Conservation (phyloP, 2,329 filamentous ascomycete genomes). For the Ceratocystis harringtonii region DNA sequence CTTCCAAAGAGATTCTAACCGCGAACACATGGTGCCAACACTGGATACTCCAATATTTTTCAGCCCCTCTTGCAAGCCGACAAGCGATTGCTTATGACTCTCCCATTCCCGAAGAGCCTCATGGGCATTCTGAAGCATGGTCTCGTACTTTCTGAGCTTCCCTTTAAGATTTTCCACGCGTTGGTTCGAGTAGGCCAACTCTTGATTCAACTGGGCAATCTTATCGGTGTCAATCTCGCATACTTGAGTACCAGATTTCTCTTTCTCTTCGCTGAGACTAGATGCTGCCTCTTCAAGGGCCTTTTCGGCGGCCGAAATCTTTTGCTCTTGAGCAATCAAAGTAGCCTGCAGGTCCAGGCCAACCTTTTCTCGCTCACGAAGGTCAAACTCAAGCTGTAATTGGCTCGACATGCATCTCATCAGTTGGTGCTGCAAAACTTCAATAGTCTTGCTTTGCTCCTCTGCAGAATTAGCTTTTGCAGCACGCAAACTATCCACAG, state of each 20-base stretch:
- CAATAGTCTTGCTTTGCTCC: constrained; percentile 4
- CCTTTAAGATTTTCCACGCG: constrained; percentile 17
- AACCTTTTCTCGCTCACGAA: constrained; percentile 9
- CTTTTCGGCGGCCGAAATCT: constrained; percentile 8
- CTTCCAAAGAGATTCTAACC: constrained; percentile 10
- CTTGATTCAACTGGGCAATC: neutral
- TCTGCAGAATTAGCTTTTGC: neutral
- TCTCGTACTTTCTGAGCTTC: constrained; percentile 16
- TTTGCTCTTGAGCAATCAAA: constrained; percentile 4
- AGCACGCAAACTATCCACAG: neutral
- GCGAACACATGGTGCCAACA: constrained; percentile 6
- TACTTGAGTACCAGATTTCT: neutral
- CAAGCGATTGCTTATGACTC: constrained; percentile 8
- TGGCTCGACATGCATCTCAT: constrained; percentile 7
- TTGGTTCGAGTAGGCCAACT: constrained; percentile 16
- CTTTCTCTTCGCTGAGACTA: neutral
- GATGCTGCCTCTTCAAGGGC: neutral
- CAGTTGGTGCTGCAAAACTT: constrained; percentile 3
- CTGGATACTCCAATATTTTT: constrained; percentile 8
- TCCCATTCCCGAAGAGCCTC: constrained; percentile 15
- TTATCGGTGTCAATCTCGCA: neutral
- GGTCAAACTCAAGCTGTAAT: constrained; percentile 1
- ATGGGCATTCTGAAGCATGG: constrained; percentile 6
- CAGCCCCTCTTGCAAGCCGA: constrained; percentile 8
- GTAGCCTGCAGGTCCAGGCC: constrained; percentile 5